Base-by-base conservation (phyloP, 352 stramenopile genomes). In the Pythium apleroticum region DNA sequence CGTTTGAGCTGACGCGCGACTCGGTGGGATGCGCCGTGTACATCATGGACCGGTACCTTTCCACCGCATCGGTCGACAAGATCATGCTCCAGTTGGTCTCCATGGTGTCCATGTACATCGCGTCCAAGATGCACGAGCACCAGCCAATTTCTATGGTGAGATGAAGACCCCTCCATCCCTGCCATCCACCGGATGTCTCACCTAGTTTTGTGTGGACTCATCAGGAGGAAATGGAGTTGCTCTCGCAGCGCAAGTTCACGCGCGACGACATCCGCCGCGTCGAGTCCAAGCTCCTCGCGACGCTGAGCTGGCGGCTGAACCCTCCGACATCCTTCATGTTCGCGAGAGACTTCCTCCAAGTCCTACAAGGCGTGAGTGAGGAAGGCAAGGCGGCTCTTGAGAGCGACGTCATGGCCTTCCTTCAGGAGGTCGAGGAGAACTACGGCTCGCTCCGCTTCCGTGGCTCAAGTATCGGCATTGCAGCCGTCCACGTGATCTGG, bases 121-220 rank as follows among this genome's bases (percentile, higher is more conserved):
- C 76, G 20, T 84, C 76, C 55, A 84, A 84, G 68, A 79, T 84
- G 69, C 76, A 84, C 55, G 76, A 84, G 63, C 66, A 70, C 27
- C 75, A 77, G 45, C 76, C 76, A 37, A 84, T 84, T 37, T 72
- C 74, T 12, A 81, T 84, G 74, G 75, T 78, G 22, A 27, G 55
- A 52, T 30, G 17, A n/a, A 43, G 14, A 9, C 20, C 4, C 4
- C 20, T 58, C 9, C 39, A 19, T 33, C 25, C 25, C 15, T 11
- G 30, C 14, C 24, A 39, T 22, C 54, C 27, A 58, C n/a, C 11
- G 41, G 41, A 48, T 48, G 39, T 60, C 56, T 65, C 41, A 65
- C 58, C 35, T 37, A 24, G 37, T 52, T 61, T 1, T 30, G 30
- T 45, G n/a, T 62, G 11, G 49, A 37, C 22, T 41, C 48, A n/a